Evolutionary conservation across 768 basidiomycete species (phyloP), one percentile per base, ranked within the genome.

Genomic region (Mycena epipterygia): DNA sequence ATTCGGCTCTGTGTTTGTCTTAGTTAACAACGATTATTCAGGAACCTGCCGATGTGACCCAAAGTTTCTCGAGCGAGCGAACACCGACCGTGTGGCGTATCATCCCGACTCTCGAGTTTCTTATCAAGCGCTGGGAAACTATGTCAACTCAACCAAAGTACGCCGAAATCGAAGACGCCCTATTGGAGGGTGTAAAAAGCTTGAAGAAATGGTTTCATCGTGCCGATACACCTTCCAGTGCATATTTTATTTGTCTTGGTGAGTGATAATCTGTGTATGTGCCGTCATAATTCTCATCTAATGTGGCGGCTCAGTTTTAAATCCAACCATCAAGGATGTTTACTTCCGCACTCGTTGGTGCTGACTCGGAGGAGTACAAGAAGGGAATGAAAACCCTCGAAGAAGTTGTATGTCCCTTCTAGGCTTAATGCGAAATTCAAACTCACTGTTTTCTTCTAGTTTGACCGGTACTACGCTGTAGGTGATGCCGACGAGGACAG

Each of bases 181-280:
- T 67, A 1, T 5, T 35, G 1, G 41, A 46, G n/a, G 65, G 65
- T 51, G 65, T 67, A 2, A 29, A 35, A 12, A 67, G 56, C 44
- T 35, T 67, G n/a, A 32, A 37, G 16, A 67, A 67, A n/a, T 57
- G 56, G 46, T 67, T 49, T n/a, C 53, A 57, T 46, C 56, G 56
- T 27, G 17, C 56, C 14, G 55, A 67, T 4, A 49, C 53, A 2
- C 56, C 57, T 14, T 67, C 66, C 5, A 27, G 21, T 3, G 66
- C 66, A 19, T 67, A 67, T 25, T 67, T 67, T n/a, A 67, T 67
- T 35, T 67, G 66, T 29, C 58, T 67, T 1, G 66, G 66, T 60
- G 25, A 41, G 64, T 41, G n/a, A n/a, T n/a, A n/a, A n/a, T n/a
- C n/a, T n/a, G n/a, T n/a, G n/a, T n/a, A n/a, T n/a, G n/a, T n/a